Base-by-base conservation (phyloP, 1,284 basidiomycete genomes). In the Malassezia nana region DNA sequence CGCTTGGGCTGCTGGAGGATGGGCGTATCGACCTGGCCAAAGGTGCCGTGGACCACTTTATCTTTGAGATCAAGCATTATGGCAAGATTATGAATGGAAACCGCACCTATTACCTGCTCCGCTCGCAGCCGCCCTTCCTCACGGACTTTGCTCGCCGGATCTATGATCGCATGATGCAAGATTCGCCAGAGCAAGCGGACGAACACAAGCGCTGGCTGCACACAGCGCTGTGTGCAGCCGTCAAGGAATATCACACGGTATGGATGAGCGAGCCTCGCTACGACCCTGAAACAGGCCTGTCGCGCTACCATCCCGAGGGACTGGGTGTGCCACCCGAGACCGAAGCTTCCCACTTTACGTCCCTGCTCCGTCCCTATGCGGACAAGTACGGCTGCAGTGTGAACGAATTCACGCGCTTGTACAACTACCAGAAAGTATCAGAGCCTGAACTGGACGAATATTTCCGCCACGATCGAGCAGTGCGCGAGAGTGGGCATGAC, bases 91-190 rank as follows among this genome's bases (percentile, higher is more conserved):
- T 74, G 51, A 74, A 74, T 60, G 72, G 69, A 20, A 73, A 71
- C 52, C 64, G 71, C 20, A 65, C 69, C 29, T 74, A 74, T 62
- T 98, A 98, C 75, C 82, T 98, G 54, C 88, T 86, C 76, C 86
- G 92, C 51, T 85, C 90, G 13, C 92, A 98, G 75, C 92, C 92
- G 28, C 92, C 92, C 0, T 98, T 98, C 84, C 80, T 98, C 45
- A 98, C 92, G 53, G 94, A 98, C 76, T 89, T 96, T 83, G 89
- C 91, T 0, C 80, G 96, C 29, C 94, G 96, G 75, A 92, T 96
- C 73, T 98, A 88, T 78, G 25, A 31, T 5, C 28, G 29, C 12
- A 6, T 50, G 41, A 30, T 44, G 16, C 13, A 22, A 4, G 38
- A 35, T n/a, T 28, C 29, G 8, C 39, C 38, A 6, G 26, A 41